A percentile compares a stretch with the other conserved stretches of the same genome.
Conservation (phyloP, 371 early-diverging fungal species). For the Mycotypha africana region DNA sequence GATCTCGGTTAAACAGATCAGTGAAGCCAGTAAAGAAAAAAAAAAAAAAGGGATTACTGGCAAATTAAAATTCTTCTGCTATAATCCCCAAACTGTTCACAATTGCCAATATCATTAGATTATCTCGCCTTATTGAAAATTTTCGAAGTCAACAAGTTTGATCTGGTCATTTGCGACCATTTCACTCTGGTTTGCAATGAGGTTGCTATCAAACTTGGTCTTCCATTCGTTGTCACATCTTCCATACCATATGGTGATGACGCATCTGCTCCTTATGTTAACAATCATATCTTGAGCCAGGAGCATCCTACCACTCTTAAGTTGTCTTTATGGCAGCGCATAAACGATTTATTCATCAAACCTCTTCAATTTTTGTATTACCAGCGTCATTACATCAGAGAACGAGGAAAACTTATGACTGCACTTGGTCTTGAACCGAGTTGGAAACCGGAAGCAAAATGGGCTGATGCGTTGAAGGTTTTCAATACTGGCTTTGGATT, state of each 20-base stretch:
- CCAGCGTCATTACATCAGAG: not conserved
- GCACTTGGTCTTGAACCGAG: not conserved
- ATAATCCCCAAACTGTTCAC: not conserved
- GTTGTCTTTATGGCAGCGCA: constrained; percentile 8
- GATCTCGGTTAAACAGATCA: too few species aligned
- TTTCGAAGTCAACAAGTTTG: constrained; percentile 2
- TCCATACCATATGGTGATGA: not conserved
- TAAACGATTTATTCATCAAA: constrained; percentile 11
- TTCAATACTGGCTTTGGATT: constrained; percentile 24
- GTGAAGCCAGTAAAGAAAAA: too few species aligned
- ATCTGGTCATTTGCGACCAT: constrained; percentile 4
- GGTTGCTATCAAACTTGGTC: not conserved
- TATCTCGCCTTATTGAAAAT: not conserved
- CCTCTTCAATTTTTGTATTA: not conserved
- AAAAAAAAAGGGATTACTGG: not conserved
- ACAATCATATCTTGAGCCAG: constrained; percentile 4
- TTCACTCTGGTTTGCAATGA: not conserved
- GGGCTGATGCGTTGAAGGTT: constrained; percentile 13
- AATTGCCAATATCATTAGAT: not conserved
- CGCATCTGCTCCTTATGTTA: constrained; percentile 20
- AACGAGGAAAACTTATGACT: not conserved
- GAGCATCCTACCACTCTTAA: constrained; percentile 8
- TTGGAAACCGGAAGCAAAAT: too few species aligned
- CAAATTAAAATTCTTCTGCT: not conserved
- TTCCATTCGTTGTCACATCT: not conserved